Percentiles rank a stretch among this genome's conserved stretches.
These are phyloP conservation scores for Botrytis byssoidea DNA, from an alignment of 2,329 filamentous ascomycete genomes.

Conservation along the genomic window DNA sequence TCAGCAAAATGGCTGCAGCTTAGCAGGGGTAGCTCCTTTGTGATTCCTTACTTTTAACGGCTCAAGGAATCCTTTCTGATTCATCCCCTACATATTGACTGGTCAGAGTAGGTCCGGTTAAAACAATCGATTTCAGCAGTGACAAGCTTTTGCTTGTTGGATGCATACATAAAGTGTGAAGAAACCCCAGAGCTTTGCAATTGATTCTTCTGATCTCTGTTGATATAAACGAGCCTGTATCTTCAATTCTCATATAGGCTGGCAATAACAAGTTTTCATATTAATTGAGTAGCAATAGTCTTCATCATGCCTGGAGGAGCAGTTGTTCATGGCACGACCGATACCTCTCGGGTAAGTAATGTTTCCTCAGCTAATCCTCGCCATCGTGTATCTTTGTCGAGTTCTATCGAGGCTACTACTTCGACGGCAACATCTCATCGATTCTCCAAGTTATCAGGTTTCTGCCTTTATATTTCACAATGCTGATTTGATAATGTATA, in stretches of 20 bases:
- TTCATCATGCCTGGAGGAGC: slow-evolving; percentile 22
- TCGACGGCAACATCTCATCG: neutral
- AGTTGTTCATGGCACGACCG: slow-evolving; percentile 22
- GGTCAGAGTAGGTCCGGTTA: slow-evolving; percentile 16
- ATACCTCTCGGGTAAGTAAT: slow-evolving; percentile 22
- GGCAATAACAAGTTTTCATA: neutral
- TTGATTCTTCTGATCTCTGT: neutral
- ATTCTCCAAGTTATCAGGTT: neutral
- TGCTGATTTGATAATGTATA: neutral
- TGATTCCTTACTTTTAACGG: slow-evolving; percentile 4
- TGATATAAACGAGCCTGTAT: slow-evolving; percentile 6
- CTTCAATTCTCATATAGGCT: slow-evolving; percentile 7
- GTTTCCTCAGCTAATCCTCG: neutral
- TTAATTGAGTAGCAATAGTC: slow-evolving; percentile 12
- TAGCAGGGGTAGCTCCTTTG: slow-evolving; percentile 7
- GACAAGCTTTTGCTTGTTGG: neutral
- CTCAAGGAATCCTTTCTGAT: neutral
- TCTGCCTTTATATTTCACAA: neutral
- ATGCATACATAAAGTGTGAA: slow-evolving; percentile 15
- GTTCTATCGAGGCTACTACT: neutral
- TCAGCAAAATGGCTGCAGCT: slow-evolving; percentile 1
- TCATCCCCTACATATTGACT: slow-evolving; percentile 7
- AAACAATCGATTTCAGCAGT: neutral
- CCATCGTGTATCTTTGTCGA: neutral
- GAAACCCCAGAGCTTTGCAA: slow-evolving; percentile 2